These are phyloP conservation scores for Aureobasidium leucospermi DNA, from an alignment of 2,329 filamentous ascomycete species.

Conservation along the genomic window DNA sequence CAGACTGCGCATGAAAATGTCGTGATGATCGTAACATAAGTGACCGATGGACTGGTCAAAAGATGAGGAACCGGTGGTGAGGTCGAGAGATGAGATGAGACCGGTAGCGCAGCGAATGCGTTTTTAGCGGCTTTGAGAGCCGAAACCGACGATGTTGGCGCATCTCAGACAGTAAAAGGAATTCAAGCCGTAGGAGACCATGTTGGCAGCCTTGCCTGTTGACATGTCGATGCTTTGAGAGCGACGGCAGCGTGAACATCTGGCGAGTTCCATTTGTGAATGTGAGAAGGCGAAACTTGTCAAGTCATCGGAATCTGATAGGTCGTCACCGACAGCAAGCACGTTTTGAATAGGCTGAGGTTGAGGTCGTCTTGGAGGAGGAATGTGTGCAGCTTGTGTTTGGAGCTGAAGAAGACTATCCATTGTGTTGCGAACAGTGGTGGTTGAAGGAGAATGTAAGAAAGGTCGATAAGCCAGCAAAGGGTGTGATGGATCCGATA, in stretches of 20 bases:
- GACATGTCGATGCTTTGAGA: conserved; percentile 26
- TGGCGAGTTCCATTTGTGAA: conserved; percentile 19
- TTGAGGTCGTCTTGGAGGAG: conserved; percentile 21
- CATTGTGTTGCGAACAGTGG: conserved; percentile 16
- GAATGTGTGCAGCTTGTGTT: conserved; percentile 24
- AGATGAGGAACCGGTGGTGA: neutral
- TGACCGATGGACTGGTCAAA: neutral
- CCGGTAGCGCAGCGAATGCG: neutral
- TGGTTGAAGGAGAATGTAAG: conserved; percentile 12
- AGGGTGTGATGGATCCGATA: conserved; percentile 18
- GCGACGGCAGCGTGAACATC: conserved; percentile 31
- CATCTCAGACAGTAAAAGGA: conserved; percentile 32
- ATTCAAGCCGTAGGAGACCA: conserved; percentile 31
- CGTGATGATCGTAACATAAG: neutral
- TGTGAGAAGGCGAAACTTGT: neutral
- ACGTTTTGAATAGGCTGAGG: conserved; percentile 28
- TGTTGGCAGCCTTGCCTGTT: conserved; percentile 28
- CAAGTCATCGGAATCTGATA: neutral
- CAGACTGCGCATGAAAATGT: conserved; percentile 1
- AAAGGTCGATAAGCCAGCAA: conserved; percentile 19
- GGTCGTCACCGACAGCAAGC: conserved; percentile 24
- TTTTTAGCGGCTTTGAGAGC: conserved; percentile 20
- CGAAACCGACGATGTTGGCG: conserved; percentile 27
- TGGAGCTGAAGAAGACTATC: conserved; percentile 26
- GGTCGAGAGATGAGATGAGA: neutral